Base-by-base conservation (phyloP, 78 protist genomes). In the Blattamonas nauphoetae region DNA sequence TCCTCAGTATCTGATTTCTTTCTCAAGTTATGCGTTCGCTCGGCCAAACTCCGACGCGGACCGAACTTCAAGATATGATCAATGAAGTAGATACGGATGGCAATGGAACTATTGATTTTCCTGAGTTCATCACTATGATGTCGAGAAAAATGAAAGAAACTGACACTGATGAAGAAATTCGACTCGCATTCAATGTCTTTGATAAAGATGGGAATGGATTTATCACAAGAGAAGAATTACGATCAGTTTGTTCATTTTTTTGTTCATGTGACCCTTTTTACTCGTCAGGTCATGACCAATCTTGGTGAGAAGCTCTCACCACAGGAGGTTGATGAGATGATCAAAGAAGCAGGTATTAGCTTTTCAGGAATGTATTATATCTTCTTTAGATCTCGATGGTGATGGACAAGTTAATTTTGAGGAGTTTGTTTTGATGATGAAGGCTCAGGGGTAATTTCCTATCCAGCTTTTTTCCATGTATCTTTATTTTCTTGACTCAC, bases 71-170 rank as follows among this genome's bases (percentile, higher is more conserved):
- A 41, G 88, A 88, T 21, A 88, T 88, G 86, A 88, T 88, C 78
- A 84, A 88, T 83, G 81, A 44, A 11, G 88, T 88, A 6, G 90
- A 88, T 82, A 55, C 86, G n/a, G 90, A 88, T 78, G 90, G 86
- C 38, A 55, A 80, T n/a, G 90, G 90, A 34, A 84, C 87, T 81
- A 82, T 88, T 3, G 90, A 88, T 3, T 88, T 88, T 86, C 78
- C 79, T 32, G 90, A 88, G 81, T 88, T 88, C 44, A 34, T 88
- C 34, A 45, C 82, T 41, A 80, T 88, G 86, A 88, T 88, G 90
- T 21, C 79, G n/a, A 0, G 55, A 2, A 88, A 88, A 38, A 21
- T 81, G 55, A 83, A 35, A n/a, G 87, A 88, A 34, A 34, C 6
- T 3, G 90, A 88, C 78, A 78, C 86, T 21, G 90, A 32, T 4